Evolutionary conservation across 2,329 filamentous ascomycete genomes (phyloP).

Genomic region (Phialemoniopsis sp.): DNA sequence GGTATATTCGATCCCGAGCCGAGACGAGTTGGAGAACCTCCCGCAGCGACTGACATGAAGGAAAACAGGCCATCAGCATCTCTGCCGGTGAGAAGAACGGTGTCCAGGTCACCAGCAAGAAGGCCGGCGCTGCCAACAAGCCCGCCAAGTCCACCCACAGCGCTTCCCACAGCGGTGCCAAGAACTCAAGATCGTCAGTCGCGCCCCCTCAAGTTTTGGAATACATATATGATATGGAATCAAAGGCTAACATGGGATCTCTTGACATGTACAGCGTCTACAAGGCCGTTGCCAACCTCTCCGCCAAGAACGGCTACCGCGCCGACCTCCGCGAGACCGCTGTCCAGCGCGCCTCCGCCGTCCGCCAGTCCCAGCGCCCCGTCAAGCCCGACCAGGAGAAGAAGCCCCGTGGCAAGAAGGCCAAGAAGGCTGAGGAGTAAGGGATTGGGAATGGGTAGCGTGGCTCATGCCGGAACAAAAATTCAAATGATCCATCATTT

Average conservation of each 20-base stretch:
- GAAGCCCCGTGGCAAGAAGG: conserved; percentile 79
- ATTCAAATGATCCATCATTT: no score
- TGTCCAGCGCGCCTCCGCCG: conserved; percentile 81
- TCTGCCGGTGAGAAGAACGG: conserved; percentile 71
- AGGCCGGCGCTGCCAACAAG: conserved; percentile 65
- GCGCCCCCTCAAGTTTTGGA: not conserved
- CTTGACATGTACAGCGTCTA: conserved; percentile 61
- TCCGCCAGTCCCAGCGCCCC: conserved; percentile 73
- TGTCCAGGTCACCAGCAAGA: conserved; percentile 82
- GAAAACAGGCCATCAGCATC: conserved; percentile 73
- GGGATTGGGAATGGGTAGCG: conserved; percentile 1
- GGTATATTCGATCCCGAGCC: conserved; percentile 47
- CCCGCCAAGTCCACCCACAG: conserved; percentile 64
- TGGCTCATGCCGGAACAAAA: no score
- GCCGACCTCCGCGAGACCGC: conserved; percentile 72
- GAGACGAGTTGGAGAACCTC: not conserved
- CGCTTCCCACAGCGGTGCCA: conserved; percentile 66
- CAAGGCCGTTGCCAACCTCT: conserved; percentile 78
- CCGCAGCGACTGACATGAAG: no score
- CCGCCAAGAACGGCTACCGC: conserved; percentile 84
- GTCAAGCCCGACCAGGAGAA: conserved; percentile 70
- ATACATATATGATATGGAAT: no score
- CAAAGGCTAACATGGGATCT: conserved; percentile 2
- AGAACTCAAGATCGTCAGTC: conserved; percentile 74
- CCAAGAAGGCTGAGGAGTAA: conserved; percentile 62